Evolutionary conservation across 768 basidiomycete genomes (phyloP).

Genomic region (Tricholoma saponaceum): DNA sequence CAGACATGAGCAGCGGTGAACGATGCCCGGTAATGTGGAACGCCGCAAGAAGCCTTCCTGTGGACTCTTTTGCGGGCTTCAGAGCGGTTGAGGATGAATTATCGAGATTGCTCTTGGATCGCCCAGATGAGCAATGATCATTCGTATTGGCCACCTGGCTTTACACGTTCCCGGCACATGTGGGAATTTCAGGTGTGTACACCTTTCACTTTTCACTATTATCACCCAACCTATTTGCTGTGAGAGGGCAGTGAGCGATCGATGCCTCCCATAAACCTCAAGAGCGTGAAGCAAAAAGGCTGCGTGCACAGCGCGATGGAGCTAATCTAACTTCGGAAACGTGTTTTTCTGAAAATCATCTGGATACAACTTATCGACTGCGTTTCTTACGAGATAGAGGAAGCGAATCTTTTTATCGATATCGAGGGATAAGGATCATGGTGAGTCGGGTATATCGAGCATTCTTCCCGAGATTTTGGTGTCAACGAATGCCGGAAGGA

Average conservation of each 20-base stretch:
- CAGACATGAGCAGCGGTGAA: background rate
- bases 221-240: no score
- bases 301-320: background rate
- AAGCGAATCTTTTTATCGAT: no score
- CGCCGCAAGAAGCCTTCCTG: background rate
- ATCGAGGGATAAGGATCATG: no score
- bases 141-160: no score
- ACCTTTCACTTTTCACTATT: no score
- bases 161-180: background rate
- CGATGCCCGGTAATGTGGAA: background rate
- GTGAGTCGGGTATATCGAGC: background rate
- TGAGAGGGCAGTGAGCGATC: conserved; percentile 2
- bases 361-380: conserved; percentile 10
- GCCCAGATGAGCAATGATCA: no score
- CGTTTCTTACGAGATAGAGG: background rate
- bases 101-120: background rate
- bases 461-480: background rate
- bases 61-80: background rate
- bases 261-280: conserved; percentile 7
- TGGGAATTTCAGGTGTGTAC: no score
- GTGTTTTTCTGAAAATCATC: conserved; percentile 5
- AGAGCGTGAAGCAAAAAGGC: conserved; percentile 1
- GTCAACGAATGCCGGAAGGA: background rate
- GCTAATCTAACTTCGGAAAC: conserved; percentile 5
- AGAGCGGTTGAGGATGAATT: background rate